Conservation (phyloP, 2,329 filamentous ascomycete species). For the Metarhizium humberi region DNA sequence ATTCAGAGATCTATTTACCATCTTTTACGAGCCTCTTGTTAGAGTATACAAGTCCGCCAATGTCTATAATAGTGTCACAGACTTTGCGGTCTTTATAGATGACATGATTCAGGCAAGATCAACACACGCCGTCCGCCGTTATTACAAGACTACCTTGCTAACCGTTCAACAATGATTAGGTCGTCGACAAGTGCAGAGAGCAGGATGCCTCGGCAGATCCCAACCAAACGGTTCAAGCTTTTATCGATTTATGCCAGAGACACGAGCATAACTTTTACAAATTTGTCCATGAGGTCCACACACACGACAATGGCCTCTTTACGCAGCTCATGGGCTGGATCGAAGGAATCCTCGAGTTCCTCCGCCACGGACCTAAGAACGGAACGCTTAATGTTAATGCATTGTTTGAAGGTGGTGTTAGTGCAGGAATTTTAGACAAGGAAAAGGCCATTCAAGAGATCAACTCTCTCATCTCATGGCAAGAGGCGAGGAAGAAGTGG, state of each 20-base stretch:
- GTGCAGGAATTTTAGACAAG: slow-evolving; percentile 59
- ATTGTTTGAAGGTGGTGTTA: slow-evolving; percentile 72
- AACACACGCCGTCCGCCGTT: neutral
- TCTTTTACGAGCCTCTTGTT: slow-evolving; percentile 96
- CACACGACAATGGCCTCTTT: slow-evolving; percentile 93
- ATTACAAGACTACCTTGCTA: slow-evolving; percentile 2
- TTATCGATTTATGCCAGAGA: slow-evolving; percentile 90
- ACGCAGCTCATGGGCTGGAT: slow-evolving; percentile 96
- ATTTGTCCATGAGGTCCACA: slow-evolving; percentile 95
- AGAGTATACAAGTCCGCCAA: slow-evolving; percentile 98
- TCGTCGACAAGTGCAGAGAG: slow-evolving; percentile 55
- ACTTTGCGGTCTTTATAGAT: slow-evolving; percentile 88
- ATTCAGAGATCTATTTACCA: slow-evolving; percentile 92
- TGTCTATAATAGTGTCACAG: slow-evolving; percentile 93
- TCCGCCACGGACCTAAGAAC: slow-evolving; percentile 75
- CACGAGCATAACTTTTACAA: slow-evolving; percentile 98
- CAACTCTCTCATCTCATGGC: slow-evolving; percentile 81
- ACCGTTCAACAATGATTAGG: slow-evolving; percentile 28
- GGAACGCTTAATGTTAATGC: slow-evolving; percentile 92
- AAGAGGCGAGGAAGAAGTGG: slow-evolving; percentile 94
- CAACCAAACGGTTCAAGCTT: slow-evolving; percentile 95
- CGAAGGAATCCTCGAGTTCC: slow-evolving; percentile 87
- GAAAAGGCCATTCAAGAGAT: slow-evolving; percentile 69
- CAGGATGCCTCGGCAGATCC: slow-evolving; percentile 88
- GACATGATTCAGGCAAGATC: slow-evolving; percentile 70